phyloP scores from a whole-genome alignment of 169 alveolate species.

The Eimeria acervulina region DNA sequence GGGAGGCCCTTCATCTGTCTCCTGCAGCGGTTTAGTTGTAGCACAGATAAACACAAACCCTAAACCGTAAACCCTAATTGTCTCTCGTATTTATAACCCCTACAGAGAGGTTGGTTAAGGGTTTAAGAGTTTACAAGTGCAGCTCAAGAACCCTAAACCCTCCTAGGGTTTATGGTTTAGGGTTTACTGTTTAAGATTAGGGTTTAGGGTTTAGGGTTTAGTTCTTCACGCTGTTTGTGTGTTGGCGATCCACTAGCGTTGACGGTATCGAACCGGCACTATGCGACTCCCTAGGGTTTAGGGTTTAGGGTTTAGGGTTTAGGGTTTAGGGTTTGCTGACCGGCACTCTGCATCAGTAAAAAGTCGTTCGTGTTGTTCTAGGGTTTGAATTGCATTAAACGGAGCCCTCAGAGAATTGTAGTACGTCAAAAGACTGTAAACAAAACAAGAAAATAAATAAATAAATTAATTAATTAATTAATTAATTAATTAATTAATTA shows the following conservation, averaged over 20 bases:
- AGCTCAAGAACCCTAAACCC: too few species aligned
- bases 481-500: neutral
- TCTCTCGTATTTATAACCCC: neutral
- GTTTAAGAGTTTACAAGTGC: neutral
- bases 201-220: neutral
- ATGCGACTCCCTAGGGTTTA: neutral
- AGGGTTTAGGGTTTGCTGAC: neutral
- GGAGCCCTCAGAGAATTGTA: neutral
- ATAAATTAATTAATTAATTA: neutral
- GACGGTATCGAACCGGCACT: too few species aligned
- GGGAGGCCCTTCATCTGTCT: too few species aligned
- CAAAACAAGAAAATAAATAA: neutral
- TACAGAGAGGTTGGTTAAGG: neutral
- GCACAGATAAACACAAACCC: neutral
- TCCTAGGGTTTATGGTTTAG: neutral
- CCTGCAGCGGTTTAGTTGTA: too few species aligned
- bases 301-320: constrained; percentile 5
- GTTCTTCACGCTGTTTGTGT: neutral
- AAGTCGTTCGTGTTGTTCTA: neutral
- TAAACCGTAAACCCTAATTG: neutral
- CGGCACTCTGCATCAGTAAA: neutral
- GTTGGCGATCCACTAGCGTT: too few species aligned
- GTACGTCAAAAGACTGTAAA: neutral
- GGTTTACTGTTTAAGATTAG: neutral
- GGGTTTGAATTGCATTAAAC: neutral